phyloP scores from a whole-genome alignment of 345 rosid genomes.

The Salix arbutifolia region DNA sequence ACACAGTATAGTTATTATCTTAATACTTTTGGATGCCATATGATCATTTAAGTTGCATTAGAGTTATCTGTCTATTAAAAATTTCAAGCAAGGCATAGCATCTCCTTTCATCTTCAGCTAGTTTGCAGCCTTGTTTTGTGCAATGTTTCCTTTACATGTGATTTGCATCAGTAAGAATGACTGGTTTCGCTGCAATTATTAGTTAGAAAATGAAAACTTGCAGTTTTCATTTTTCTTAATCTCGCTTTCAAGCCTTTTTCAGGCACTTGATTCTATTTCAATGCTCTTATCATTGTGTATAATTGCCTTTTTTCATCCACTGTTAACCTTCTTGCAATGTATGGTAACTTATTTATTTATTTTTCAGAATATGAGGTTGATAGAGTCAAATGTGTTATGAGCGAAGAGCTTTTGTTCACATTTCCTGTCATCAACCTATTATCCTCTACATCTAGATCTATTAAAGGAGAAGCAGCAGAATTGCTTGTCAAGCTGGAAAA shows the following conservation, averaged over 20 bases:
- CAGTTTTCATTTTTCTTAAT: too few relatives aligned
- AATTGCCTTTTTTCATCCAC: neutral
- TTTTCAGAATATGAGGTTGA: conserved; percentile 40
- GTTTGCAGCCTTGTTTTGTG: neutral
- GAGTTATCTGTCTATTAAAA: neutral
- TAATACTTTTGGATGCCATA: neutral
- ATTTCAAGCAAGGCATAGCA: neutral
- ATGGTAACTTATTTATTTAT: conserved; percentile 2
- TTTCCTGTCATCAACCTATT: conserved; percentile 67
- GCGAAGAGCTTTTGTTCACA: conserved; percentile 64
- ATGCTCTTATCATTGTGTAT: neutral
- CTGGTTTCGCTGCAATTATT: neutral
- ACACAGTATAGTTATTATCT: neutral
- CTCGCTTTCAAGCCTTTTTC: too few relatives aligned
- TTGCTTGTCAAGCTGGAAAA: conserved; percentile 65
- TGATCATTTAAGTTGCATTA: neutral
- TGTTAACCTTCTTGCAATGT: neutral
- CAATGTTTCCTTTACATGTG: neutral
- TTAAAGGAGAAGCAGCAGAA: conserved; percentile 69
- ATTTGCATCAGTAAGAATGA: neutral
- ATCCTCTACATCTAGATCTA: conserved; percentile 75
- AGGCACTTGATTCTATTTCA: neutral
- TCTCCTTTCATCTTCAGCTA: neutral
- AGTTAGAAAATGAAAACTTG: neutral
- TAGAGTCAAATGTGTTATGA: conserved; percentile 30